Evolutionary conservation across 2,329 filamentous ascomycete genomes (phyloP), one percentile per base, ranked within the genome.

Genomic region (Ilyonectria sp.): DNA sequence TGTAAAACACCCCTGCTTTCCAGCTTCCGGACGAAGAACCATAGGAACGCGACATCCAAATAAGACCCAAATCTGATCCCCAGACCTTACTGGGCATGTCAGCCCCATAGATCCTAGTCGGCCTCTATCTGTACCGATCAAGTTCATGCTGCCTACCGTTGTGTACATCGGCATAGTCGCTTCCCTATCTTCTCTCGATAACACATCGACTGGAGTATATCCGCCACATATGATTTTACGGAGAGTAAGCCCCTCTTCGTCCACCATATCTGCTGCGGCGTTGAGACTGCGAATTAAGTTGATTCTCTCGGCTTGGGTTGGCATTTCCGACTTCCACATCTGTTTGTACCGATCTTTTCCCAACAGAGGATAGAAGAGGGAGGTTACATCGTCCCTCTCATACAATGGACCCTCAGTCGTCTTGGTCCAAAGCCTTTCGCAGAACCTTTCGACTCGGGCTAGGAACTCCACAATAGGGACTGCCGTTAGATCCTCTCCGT

Each of bases 31-130:
- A 4, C 62, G 55, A 8, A 64, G 35, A 47, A 64, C 15, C 4
- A 60, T 29, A 1, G 62, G 62, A 23, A 64, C 26, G 19, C 11
- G 33, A 3, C 55, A 64, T 9, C 62, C 62, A 54, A 64, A 60
- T 15, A 64, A 4, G 29, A 64, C 31, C 62, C 62, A 64, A 13
- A 64, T 23, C 55, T 64, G 46, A 11, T 64, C 55, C 17, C 55
- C 37, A 19, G 31, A 6, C 10, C 17, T 50, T 43, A 43, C 44
- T 6, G 17, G 7, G 17, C 40, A n/a, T n/a, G 8, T 7, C 15
- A 17, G 6, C 8, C 5, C 7, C 8, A 43, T n/a, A 17, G 15
- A 6, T 17, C 15, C 40, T 1, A 43, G 40, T n/a, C 15, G 40
- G 2, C 40, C 17, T 43, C 40, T 17, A 5, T 43, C 7, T 8